These are phyloP conservation scores for Microthyrium microscopicum DNA, from an alignment of 2,329 filamentous ascomycete genomes.

Conservation along the genomic window DNA sequence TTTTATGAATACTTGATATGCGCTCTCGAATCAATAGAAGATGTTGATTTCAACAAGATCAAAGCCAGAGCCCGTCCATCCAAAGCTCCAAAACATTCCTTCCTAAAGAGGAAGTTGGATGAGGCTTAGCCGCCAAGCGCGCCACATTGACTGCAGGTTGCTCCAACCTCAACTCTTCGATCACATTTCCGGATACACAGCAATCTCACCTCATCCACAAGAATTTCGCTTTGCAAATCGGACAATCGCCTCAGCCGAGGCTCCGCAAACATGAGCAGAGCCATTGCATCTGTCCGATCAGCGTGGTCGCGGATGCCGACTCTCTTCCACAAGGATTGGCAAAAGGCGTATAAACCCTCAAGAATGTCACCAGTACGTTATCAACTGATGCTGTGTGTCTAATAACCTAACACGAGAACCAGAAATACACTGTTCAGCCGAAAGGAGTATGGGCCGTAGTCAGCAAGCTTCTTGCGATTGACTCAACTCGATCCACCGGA, in stretches of 20 bases:
- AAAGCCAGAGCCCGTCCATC: not conserved
- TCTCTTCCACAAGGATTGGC: too few species aligned
- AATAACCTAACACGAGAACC: too few species aligned
- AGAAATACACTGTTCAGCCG: constrained; percentile 96
- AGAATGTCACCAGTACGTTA: too few species aligned
- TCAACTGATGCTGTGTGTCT: too few species aligned
- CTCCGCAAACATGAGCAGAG: too few species aligned
- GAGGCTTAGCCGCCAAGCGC: not conserved
- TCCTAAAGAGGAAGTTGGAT: not conserved
- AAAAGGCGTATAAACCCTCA: too few species aligned
- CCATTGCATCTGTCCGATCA: not conserved
- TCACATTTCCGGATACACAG: not conserved
- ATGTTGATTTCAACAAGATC: too few species aligned
- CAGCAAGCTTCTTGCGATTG: constrained; percentile 62
- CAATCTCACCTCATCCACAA: not conserved
- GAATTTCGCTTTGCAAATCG: too few species aligned
- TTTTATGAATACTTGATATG: too few species aligned
- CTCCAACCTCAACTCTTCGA: not conserved
- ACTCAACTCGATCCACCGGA: constrained; percentile 77
- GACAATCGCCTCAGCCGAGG: too few species aligned
- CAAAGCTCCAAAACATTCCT: not conserved
- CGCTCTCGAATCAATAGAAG: too few species aligned
- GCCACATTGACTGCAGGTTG: not conserved
- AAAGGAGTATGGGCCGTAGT: constrained; percentile 74
- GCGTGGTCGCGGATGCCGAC: too few species aligned